phyloP scores from a whole-genome alignment of 768 basidiomycete species.

The Suillus ampliporus region DNA sequence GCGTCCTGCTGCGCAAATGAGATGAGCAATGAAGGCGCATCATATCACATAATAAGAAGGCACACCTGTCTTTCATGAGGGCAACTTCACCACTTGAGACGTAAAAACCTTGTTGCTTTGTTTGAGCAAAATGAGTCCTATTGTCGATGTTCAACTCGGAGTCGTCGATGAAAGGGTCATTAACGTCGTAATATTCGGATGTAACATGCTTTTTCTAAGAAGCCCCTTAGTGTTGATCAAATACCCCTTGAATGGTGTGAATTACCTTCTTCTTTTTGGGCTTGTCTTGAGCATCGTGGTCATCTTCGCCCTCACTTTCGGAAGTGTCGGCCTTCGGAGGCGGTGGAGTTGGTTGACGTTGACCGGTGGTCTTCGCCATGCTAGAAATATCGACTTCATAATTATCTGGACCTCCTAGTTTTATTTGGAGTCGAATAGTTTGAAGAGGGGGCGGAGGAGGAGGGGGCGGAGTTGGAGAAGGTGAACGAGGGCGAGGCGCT shows the following conservation, averaged over 20 bases:
- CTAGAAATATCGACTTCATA: slow-evolving; percentile 73
- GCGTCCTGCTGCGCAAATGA: slow-evolving; percentile 44
- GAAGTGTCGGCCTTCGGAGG: slow-evolving; percentile 55
- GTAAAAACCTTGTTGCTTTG: slow-evolving; percentile 92
- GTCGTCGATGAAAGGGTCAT: slow-evolving; percentile 97
- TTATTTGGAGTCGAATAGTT: slow-evolving; percentile 73
- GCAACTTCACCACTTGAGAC: slow-evolving; percentile 90
- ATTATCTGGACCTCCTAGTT: slow-evolving; percentile 71
- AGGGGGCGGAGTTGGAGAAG: slow-evolving; percentile 63
- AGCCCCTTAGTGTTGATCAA: slow-evolving; percentile 14
- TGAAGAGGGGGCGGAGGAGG: slow-evolving; percentile 53
- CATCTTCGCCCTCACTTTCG: slow-evolving; percentile 60
- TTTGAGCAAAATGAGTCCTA: slow-evolving; percentile 88
- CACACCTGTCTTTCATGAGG: slow-evolving; percentile 75
- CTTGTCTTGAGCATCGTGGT: slow-evolving; percentile 39
- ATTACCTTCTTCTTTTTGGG: slow-evolving; percentile 45
- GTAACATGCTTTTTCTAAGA: slow-evolving; percentile 54
- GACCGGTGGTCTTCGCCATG: slow-evolving; percentile 67
- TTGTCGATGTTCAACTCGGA: slow-evolving; percentile 91
- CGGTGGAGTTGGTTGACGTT: slow-evolving; percentile 62
- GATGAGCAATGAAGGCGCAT: slow-evolving; percentile 19
- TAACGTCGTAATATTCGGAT: slow-evolving; percentile 86
- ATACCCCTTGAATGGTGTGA: slow-evolving; percentile 17
- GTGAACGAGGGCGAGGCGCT: slow-evolving; percentile 49
- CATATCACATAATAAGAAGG: slow-evolving; percentile 5